Evolutionary conservation across 306 rosid species (phyloP), one percentile per base, ranked within the genome.

Genomic region (Quercus berberidifolia): DNA sequence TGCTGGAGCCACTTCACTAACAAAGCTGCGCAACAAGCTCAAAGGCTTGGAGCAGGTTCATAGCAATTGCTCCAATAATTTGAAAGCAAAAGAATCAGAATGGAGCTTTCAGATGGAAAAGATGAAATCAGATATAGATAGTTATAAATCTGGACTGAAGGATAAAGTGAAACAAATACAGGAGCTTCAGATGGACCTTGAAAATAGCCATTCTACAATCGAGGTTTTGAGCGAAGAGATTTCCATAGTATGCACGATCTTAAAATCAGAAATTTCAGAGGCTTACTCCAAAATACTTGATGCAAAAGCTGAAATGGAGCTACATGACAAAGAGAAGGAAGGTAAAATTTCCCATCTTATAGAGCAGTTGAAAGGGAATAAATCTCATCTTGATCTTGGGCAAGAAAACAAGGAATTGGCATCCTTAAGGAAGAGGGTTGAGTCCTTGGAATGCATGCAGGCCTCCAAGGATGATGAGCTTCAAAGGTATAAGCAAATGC

Each of bases 1-100:
- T 30, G 85, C 78, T 33, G 90, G 91, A 10, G 75, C 63, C 4
- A 76, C 31, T 74, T 30, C 83, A 56, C 58, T 62, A 43, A 21
- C 84, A 65, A 92, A 86, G 84, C 82, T 86, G 58, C 92, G 79
- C 15, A 87, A 83, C 88, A 92, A 89, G 89, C 81, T 90, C 38
- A 87, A 74, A 56, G 74, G 80, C 72, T 83, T 90, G 84, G 92
- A 92, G 78, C 87, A 89, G 86, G 82, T 55, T 3, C 93, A 85
- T 55, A 79, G 83, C 71, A 81, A 20, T 19, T 82, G 90, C 81
- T 74, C 87, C 20, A 81, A 83, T 65, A 52, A 35, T 81, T 81
- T 87, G 81, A 86, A 73, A 78, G 82, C 85, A 69, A 89, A 87
- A 82, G 94, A 92, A 82, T 83, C 87, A 57, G 82, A 85, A 83